Percentiles rank a stretch among this genome's conserved stretches.
Conservation (phyloP, 371 early-diverging fungal genomes). For the Rhizopus sp. region DNA sequence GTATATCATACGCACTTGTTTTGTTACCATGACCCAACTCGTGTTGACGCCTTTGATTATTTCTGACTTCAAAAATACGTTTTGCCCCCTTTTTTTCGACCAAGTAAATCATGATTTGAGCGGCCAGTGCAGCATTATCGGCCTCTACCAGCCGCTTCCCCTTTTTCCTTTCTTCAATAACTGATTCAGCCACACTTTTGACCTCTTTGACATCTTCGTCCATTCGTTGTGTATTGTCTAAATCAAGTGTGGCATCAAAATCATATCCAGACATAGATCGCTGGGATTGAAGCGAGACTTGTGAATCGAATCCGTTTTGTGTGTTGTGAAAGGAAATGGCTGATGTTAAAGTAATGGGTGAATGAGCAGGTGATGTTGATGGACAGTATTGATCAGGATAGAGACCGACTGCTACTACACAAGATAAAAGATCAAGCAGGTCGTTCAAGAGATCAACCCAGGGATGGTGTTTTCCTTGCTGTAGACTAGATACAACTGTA, state of each 20-base stretch:
- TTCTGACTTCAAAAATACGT: slow-evolving; percentile 38
- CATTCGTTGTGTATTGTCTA: slow-evolving; percentile 32
- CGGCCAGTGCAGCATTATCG: slow-evolving; percentile 34
- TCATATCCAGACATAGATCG: slow-evolving; percentile 24
- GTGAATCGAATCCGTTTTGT: slow-evolving; percentile 22
- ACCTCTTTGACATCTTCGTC: slow-evolving; percentile 22
- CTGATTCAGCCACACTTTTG: neutral
- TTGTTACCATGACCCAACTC: slow-evolving; percentile 2
- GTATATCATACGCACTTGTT: neutral
- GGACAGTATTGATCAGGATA: slow-evolving; percentile 20
- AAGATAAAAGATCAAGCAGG: slow-evolving; percentile 29
- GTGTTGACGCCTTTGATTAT: slow-evolving; percentile 24
- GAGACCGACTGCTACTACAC: slow-evolving; percentile 34
- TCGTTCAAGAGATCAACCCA: slow-evolving; percentile 30
- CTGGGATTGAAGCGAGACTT: slow-evolving; percentile 31
- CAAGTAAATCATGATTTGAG: slow-evolving; percentile 39
- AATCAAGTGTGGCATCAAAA: slow-evolving; percentile 41
- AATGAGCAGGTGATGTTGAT: neutral
- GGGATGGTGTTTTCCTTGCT: slow-evolving; percentile 12
- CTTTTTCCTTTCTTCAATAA: slow-evolving; percentile 4
- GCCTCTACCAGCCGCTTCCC: slow-evolving; percentile 7
- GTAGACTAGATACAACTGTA: slow-evolving; percentile 21
- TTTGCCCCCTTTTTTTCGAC: slow-evolving; percentile 43
- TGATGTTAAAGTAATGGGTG: slow-evolving; percentile 3
- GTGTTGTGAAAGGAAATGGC: slow-evolving; percentile 25